Percentiles rank a stretch among this genome's conserved stretches.
These are phyloP conservation scores for Juglanconis oblonga DNA, from an alignment of 2,329 filamentous ascomycete species.

Conservation along the genomic window DNA sequence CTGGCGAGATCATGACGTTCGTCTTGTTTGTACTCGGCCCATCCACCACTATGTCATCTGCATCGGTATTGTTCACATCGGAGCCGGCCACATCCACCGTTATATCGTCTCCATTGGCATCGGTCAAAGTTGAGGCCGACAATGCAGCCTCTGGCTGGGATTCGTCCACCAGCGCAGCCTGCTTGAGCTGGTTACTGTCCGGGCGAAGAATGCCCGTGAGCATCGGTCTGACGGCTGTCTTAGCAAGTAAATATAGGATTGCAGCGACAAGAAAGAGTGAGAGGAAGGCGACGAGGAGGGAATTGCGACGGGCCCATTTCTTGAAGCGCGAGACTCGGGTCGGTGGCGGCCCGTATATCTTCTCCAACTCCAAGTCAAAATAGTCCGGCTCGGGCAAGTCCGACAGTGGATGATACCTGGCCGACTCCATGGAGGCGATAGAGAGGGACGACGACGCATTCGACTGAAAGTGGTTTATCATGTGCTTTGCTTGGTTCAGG, in stretches of 20 bases:
- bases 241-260: conserved; percentile 4
- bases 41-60: not conserved
- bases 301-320: conserved; percentile 7
- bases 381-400: conserved; percentile 14
- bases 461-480: not conserved
- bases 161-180: not conserved
- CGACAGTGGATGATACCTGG: conserved; percentile 4
- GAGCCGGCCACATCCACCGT: not conserved
- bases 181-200: conserved; percentile 2
- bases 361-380: conserved; percentile 12
- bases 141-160: not conserved
- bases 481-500: not conserved
- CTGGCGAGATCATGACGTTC: not conserved
- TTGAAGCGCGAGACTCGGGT: not conserved
- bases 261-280: conserved; percentile 9
- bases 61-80: not conserved
- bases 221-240: not conserved
- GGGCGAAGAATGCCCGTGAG: not conserved
- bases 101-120: not conserved
- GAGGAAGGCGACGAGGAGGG: conserved; percentile 1
- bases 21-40: not conserved
- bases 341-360: not conserved
- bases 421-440: conserved; percentile 9
- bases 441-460: not conserved
- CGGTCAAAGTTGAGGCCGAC: not conserved